Percentiles rank a stretch among this genome's conserved stretches.
phyloP scores from a whole-genome alignment of 805 yeast genomes.

The Sporopachydermia lactativora region DNA sequence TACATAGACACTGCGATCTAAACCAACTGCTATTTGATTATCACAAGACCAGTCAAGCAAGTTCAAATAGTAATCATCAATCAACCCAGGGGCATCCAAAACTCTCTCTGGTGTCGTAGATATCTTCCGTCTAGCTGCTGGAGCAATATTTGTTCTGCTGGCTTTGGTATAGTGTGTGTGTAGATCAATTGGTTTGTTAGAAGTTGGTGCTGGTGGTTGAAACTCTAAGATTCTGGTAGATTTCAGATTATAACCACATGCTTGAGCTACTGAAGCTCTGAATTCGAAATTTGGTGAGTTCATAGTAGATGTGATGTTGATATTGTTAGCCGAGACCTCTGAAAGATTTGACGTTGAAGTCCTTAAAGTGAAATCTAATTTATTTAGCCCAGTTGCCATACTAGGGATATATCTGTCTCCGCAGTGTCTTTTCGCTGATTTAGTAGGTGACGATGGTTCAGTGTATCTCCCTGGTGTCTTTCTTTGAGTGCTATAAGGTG shows the following conservation, averaged over 20 bases:
- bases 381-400: not conserved
- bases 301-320: not conserved
- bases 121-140: conserved; percentile 36
- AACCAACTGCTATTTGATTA: conserved; percentile 76
- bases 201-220: conserved; percentile 73
- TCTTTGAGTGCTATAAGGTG: not conserved
- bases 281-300: conserved; percentile 20
- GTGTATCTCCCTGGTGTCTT: not conserved
- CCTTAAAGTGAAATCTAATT: not conserved
- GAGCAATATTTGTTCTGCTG: conserved; percentile 15
- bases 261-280: conserved; percentile 79
- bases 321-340: not conserved
- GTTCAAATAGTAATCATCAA: conserved; percentile 85
- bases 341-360: not conserved
- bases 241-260: conserved; percentile 79
- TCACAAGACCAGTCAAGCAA: conserved; percentile 77
- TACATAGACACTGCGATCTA: conserved; percentile 69
- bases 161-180: conserved; percentile 22
- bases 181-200: conserved; percentile 21
- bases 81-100: conserved; percentile 88
- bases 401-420: not conserved
- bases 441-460: not conserved
- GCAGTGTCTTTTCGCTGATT: conserved; percentile 1
- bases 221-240: conserved; percentile 66
- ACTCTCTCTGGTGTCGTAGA: conserved; percentile 87